Evolutionary conservation across 1,284 basidiomycete species (phyloP), one percentile per base, ranked within the genome.

Genomic region (Sporisorium sorghi): DNA sequence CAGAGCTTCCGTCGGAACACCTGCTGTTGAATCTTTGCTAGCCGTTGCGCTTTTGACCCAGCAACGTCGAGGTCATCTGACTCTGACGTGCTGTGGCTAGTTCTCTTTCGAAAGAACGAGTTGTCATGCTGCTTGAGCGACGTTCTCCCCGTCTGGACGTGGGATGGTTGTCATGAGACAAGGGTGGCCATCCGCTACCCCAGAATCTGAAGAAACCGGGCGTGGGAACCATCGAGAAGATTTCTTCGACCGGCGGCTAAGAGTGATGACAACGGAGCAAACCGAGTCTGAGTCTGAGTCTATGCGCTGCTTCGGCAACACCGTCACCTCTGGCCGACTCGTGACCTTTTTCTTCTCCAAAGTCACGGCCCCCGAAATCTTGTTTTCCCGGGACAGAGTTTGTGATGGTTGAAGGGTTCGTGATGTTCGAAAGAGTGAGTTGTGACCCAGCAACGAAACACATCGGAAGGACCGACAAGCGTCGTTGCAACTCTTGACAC

Each of bases 61-160:
- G 46, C 46, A 47, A 9, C 24, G 2, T 47, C 26, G 46, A 47
- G 46, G 46, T 47, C 46, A 47, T 47, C 46, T 47, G 46, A 47
- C 46, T 19, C 26, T 15, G 17, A 4, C 46, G 11, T 30, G 28
- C 28, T 28, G 8, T 30, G 17, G 26, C 28, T 28, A 17, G 11
- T 17, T 26, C 8, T 30, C 4, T 19, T 30, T n/a, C n/a, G 46
- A 47, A 28, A 19, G 14, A 19, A 3, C 15, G 21, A 5, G 5
- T 17, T 8, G n/a, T 14, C n/a, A 40, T 19, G n/a, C 3, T n/a
- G n/a, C n/a, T 40, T 8, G n/a, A 40, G 37, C n/a, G 17, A 40
- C 1, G 5, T 40, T n/a, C 37, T 19, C 10, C 6, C 17, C 15
- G 35, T 33, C 14, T 12, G 4, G 17, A 10, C 11, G 17, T 10